Conservation (phyloP, 371 early-diverging fungal genomes). For the Lichtheimia hyalospora region DNA sequence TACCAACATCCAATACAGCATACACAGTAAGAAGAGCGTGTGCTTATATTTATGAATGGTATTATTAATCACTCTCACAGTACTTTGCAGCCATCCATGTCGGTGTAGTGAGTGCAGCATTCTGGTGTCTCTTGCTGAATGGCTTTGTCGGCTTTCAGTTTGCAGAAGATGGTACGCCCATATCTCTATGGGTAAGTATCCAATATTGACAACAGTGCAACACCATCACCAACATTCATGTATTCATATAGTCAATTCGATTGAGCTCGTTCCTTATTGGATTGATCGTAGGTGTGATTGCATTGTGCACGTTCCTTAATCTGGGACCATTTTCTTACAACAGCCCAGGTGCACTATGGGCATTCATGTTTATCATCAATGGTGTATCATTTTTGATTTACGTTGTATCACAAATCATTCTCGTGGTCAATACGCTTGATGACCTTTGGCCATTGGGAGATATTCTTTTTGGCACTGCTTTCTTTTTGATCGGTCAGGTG, state of each 20-base stretch:
- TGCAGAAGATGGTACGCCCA: conserved; percentile 87
- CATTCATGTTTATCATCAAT: conserved; percentile 80
- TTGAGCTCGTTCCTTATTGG: conserved; percentile 74
- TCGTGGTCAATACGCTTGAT: conserved; percentile 87
- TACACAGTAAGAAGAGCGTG: conserved; percentile 75
- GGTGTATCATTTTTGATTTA: conserved; percentile 76
- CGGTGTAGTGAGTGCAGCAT: conserved; percentile 75
- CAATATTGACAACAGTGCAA: neutral
- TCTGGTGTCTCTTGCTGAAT: conserved; percentile 86
- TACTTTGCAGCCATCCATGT: conserved; percentile 79
- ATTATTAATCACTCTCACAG: conserved; percentile 33
- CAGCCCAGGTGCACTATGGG: conserved; percentile 73
- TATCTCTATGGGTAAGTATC: conserved; percentile 73
- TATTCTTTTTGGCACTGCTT: conserved; percentile 79
- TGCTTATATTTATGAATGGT: no score
- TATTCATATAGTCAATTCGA: conserved; percentile 64
- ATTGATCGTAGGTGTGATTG: conserved; percentile 66
- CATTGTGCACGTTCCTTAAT: conserved; percentile 74
- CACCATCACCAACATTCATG: neutral
- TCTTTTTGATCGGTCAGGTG: conserved; percentile 81
- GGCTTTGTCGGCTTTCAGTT: conserved; percentile 93
- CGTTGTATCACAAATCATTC: conserved; percentile 79
- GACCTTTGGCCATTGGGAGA: conserved; percentile 93
- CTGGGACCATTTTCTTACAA: conserved; percentile 55
- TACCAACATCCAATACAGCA: conserved; percentile 72